These are phyloP conservation scores for Saccharomycopsis synnaedendra DNA, from an alignment of 805 yeast genomes.

Conservation along the genomic window DNA sequence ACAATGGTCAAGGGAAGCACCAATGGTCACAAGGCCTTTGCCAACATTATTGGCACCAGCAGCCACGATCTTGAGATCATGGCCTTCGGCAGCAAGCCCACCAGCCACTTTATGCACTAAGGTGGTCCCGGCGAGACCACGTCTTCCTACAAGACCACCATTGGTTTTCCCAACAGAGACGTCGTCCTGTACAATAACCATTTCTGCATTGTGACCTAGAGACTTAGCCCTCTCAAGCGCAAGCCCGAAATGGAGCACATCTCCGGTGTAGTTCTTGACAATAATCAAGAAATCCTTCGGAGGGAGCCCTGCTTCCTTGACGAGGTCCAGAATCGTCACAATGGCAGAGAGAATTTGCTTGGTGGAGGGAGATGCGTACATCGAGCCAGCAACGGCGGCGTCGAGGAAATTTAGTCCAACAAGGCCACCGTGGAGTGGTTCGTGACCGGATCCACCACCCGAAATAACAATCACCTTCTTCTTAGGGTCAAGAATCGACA, in stretches of 20 bases:
- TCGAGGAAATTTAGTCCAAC: constrained; percentile 76
- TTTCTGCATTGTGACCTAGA: constrained; percentile 59
- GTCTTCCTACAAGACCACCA: constrained; percentile 85
- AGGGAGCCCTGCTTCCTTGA: constrained; percentile 24
- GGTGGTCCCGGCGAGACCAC: constrained; percentile 90
- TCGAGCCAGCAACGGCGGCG: constrained; percentile 82
- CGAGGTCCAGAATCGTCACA: constrained; percentile 24
- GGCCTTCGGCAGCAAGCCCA: constrained; percentile 41
- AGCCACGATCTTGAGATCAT: constrained; percentile 41
- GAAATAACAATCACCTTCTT: constrained; percentile 63
- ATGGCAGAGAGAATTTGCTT: constrained; percentile 70
- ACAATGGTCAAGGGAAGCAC: constrained; percentile 82
- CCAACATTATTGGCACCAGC: constrained; percentile 50
- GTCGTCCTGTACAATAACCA: constrained; percentile 79
- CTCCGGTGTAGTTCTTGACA: constrained; percentile 92
- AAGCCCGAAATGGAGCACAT: constrained; percentile 82
- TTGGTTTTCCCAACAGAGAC: constrained; percentile 88
- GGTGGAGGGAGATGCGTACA: constrained; percentile 95
- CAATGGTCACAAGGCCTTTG: constrained; percentile 68
- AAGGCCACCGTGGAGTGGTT: constrained; percentile 87
- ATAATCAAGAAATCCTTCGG: constrained; percentile 62
- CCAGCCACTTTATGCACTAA: constrained; percentile 81
- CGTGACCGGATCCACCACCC: constrained; percentile 97
- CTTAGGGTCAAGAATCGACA: constrained; percentile 16
- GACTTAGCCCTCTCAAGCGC: constrained; percentile 84